A percentile compares a stretch with the other conserved stretches of the same genome.
Conservation (phyloP, 345 rosid genomes). For the Corchorus olitorius region DNA sequence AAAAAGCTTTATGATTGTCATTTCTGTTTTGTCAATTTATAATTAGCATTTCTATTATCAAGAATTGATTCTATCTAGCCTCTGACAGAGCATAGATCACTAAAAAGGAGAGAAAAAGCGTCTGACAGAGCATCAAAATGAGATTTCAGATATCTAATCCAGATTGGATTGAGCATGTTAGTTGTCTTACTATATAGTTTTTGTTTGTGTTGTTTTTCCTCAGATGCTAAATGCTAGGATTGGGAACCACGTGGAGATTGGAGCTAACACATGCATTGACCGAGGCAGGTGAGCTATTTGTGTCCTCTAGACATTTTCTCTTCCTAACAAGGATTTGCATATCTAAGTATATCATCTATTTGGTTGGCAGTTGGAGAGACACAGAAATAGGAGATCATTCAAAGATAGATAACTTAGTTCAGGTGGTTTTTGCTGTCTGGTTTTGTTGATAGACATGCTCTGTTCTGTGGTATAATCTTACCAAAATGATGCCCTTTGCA, state of each 20-base stretch:
- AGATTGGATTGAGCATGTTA: conserved; percentile 1
- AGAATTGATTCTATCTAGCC: neutral
- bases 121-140: neutral
- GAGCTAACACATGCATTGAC: conserved; percentile 87
- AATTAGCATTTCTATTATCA: neutral
- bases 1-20: neutral
- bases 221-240: conserved; percentile 66
- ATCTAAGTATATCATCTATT: conserved; percentile 17
- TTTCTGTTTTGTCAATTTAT: neutral
- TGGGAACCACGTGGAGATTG: conserved; percentile 79
- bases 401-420: conserved; percentile 87
- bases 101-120: too few relatives aligned
- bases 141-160: conserved; percentile 6
- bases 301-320: conserved; percentile 1
- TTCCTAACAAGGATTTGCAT: neutral
- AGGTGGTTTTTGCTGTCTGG: conserved; percentile 42
- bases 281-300: conserved; percentile 69
- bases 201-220: neutral
- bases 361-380: conserved; percentile 82
- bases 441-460: conserved; percentile 12
- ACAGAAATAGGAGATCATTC: conserved; percentile 71
- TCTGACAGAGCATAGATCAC: neutral
- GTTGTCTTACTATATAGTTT: neutral
- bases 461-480: neutral
- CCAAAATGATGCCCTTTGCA: conserved; percentile 30